Base-by-base conservation (phyloP, 1,284 basidiomycete genomes). In the Bjerkandera adusta region DNA sequence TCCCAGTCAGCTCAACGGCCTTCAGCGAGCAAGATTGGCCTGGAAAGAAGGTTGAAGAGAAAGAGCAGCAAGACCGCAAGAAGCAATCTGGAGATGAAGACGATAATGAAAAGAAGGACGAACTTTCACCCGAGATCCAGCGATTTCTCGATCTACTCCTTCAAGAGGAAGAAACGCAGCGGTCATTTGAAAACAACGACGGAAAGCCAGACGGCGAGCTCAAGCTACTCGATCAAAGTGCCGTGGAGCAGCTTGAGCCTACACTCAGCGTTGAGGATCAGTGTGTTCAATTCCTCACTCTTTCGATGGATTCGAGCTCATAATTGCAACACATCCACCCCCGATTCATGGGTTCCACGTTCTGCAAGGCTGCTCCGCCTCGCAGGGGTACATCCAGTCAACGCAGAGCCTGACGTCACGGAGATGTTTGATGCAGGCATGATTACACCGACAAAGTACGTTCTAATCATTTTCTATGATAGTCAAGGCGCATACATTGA, bases 271-370 rank as follows among this genome's bases (percentile, higher is more conserved):
- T 54, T 10, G 55, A 58, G 12, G 58, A 60, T 30, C 57, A 58
- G 58, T 60, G 43, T 29, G 58, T 53, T 7, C 6, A 16, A n/a
- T 3, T 39, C 30, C 5, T 5, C 15, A 10, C 16, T 29, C 12
- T 10, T 12, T 4, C 12, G 11, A 34, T 26, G 15, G 20, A 4
- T n/a, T n/a, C n/a, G n/a, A 43, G 11, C 11, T 44, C 15, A 11
- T 39, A 22, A 12, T 18, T 18, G 10, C 8, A 16, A 12, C 11
- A 59, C 55, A 32, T 32, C 48, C 22, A 55, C 54, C 1, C 56
- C 57, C 1, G 57, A 57, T 38, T 59, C 56, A 1, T 57, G 58
- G 58, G 52, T 60, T 4, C 58, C 58, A n/a, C 58, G 58, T n/a
- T 60, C 58, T 2, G 12, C 49, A 2, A 39, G 51, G n/a, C 48